Percentiles rank a stretch among this genome's conserved stretches.
Conservation (phyloP, 495 filamentous ascomycete species). For the Cudoniella acicularis region DNA sequence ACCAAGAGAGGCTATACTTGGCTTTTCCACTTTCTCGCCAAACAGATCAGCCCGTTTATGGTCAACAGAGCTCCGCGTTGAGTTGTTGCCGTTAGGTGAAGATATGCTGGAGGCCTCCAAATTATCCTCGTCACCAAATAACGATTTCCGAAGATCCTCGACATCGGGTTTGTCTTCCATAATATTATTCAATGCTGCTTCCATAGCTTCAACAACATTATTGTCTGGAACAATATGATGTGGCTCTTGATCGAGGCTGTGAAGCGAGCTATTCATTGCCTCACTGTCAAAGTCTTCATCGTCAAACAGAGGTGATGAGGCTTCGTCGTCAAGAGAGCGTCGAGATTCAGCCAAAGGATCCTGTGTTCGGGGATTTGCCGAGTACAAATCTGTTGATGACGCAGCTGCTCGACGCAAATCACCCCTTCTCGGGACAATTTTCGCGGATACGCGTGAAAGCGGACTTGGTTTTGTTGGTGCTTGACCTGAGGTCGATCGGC, state of each 20-base stretch:
- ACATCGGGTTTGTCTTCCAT: slow-evolving; percentile 70
- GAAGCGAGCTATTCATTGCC: slow-evolving; percentile 46
- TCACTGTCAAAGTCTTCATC: slow-evolving; percentile 53
- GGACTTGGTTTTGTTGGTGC: slow-evolving; percentile 33
- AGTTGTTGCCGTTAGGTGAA: slow-evolving; percentile 42
- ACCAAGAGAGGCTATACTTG: slow-evolving; percentile 86
- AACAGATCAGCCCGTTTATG: slow-evolving; percentile 36
- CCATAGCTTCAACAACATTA: slow-evolving; percentile 84
- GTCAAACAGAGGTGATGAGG: slow-evolving; percentile 43
- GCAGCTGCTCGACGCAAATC: slow-evolving; percentile 28
- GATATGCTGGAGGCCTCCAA: slow-evolving; percentile 44
- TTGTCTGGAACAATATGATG: slow-evolving; percentile 40
- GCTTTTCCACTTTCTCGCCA: slow-evolving; percentile 54
- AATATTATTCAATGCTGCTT: slow-evolving; percentile 90
- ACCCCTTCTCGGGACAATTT: slow-evolving; percentile 12
- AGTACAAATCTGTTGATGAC: slow-evolving; percentile 41
- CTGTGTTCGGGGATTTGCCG: slow-evolving; percentile 11
- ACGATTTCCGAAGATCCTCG: slow-evolving; percentile 56
- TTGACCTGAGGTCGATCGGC: slow-evolving; percentile 19
- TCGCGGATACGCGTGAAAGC: slow-evolving; percentile 22
- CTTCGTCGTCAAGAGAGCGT: slow-evolving; percentile 44
- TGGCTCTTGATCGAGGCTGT: slow-evolving; percentile 47
- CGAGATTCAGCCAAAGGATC: slow-evolving; percentile 36
- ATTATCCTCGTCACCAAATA: slow-evolving; percentile 50
- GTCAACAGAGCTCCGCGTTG: slow-evolving; percentile 56